These are phyloP conservation scores for Aspergillus ostianus DNA, from an alignment of 495 filamentous ascomycete species.

Conservation along the genomic window DNA sequence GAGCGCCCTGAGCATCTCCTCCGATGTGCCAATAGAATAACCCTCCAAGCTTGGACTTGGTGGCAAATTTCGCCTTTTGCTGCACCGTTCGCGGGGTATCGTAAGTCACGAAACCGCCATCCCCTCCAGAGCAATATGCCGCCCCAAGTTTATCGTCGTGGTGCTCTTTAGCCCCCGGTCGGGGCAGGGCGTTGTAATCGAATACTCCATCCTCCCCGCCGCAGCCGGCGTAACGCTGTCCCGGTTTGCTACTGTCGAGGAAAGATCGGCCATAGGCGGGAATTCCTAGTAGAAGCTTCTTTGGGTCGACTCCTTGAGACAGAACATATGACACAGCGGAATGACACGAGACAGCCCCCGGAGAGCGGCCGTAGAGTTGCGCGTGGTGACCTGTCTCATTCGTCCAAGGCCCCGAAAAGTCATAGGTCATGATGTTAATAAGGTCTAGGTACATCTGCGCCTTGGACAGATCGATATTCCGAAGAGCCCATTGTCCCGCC, in stretches of 20 bases:
- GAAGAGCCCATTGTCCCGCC: slow-evolving; percentile 70
- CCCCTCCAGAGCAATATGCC: slow-evolving; percentile 74
- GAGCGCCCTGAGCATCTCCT: slow-evolving; percentile 63
- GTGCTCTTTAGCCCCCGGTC: slow-evolving; percentile 65
- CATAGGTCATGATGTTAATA: slow-evolving; percentile 83
- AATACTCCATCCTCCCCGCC: slow-evolving; percentile 81
- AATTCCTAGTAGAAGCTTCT: slow-evolving; percentile 77
- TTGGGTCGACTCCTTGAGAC: slow-evolving; percentile 62
- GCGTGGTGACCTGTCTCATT: slow-evolving; percentile 71
- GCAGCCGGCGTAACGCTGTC: slow-evolving; percentile 59
- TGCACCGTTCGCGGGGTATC: slow-evolving; percentile 82
- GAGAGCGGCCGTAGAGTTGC: slow-evolving; percentile 65
- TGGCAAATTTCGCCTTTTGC: slow-evolving; percentile 80
- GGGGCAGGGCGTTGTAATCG: slow-evolving; percentile 75
- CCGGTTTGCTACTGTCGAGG: slow-evolving; percentile 60
- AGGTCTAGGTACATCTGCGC: slow-evolving; percentile 69
- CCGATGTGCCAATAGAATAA: slow-evolving; percentile 94
- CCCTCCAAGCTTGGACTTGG: slow-evolving; percentile 71
- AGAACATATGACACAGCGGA: slow-evolving; percentile 65
- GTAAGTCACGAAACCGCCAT: slow-evolving; percentile 85
- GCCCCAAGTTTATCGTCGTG: slow-evolving; percentile 68
- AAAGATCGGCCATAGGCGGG: slow-evolving; percentile 84
- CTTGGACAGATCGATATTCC: slow-evolving; percentile 69
- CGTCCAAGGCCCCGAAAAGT: slow-evolving; percentile 82
- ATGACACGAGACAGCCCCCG: slow-evolving; percentile 58